Evolutionary conservation across 305 asterid species (phyloP).

Genomic region (Plantago coronopus): DNA sequence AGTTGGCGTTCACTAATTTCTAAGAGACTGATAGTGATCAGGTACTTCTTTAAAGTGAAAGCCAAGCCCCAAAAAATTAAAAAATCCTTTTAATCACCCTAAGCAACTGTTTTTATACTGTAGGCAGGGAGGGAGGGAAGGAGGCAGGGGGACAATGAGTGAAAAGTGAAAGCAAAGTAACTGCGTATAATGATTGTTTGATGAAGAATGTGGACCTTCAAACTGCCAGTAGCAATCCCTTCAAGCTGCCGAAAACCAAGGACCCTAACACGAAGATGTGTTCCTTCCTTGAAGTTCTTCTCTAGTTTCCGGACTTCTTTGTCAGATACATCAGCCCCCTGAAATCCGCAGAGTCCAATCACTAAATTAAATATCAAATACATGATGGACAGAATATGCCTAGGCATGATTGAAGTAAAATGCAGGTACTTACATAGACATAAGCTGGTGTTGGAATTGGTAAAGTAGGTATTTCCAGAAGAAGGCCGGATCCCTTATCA

Average conservation of each 20-base stretch:
- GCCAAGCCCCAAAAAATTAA: neutral
- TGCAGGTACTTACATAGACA: conserved; percentile 63
- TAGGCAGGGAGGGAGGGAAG: too few relatives aligned
- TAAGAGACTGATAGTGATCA: neutral
- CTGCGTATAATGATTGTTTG: conserved; percentile 9
- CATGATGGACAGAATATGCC: conserved; percentile 10
- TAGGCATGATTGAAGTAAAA: conserved; percentile 1
- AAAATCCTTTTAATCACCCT: neutral
- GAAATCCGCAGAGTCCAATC: conserved; percentile 26
- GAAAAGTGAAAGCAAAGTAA: neutral
- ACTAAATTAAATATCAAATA: conserved; percentile 19
- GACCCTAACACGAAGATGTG: conserved; percentile 66
- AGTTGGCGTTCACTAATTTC: too few relatives aligned
- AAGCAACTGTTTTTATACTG: neutral
- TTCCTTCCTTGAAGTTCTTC: conserved; percentile 75
- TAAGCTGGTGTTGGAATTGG: conserved; percentile 84
- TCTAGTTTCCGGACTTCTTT: conserved; percentile 70
- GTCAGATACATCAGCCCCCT: conserved; percentile 75
- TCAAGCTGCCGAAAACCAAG: conserved; percentile 82
- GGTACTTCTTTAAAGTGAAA: neutral
- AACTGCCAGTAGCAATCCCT: conserved; percentile 78
- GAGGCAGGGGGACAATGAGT: neutral
- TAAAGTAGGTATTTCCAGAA: conserved; percentile 66
- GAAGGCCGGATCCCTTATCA: conserved; percentile 78
- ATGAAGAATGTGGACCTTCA: conserved; percentile 53